These are phyloP conservation scores for Erythrophleum ivorense DNA, from an alignment of 331 rosid genomes.

Conservation along the genomic window DNA sequence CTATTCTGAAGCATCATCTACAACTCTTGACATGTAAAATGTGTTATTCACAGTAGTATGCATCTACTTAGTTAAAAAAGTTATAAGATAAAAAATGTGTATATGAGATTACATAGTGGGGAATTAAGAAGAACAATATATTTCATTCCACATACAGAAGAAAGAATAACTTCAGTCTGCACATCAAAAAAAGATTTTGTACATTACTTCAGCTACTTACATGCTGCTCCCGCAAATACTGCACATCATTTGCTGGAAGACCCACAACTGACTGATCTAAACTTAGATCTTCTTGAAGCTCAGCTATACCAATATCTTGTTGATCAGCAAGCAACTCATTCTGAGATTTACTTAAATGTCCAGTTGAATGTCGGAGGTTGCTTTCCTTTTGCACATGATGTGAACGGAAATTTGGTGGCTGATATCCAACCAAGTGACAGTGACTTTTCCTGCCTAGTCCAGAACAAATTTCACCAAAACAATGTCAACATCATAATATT, in stretches of 20 bases:
- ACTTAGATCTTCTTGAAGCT: constrained; percentile 32
- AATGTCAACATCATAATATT: constrained; percentile 35
- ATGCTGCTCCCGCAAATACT: constrained; percentile 18
- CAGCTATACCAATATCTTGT: constrained; percentile 29
- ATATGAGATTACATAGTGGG: neutral
- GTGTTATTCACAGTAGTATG: constrained; percentile 10
- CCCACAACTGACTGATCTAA: constrained; percentile 34
- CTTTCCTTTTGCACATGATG: constrained; percentile 46
- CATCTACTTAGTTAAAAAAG: constrained; percentile 22
- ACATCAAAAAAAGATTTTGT: constrained; percentile 35
- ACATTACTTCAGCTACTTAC: constrained; percentile 47
- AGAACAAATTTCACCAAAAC: constrained; percentile 45
- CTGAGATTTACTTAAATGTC: constrained; percentile 39
- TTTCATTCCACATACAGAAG: constrained; percentile 39
- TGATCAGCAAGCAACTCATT: constrained; percentile 47
- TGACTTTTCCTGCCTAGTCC: constrained; percentile 72
- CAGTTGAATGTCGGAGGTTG: constrained; percentile 38
- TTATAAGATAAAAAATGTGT: neutral
- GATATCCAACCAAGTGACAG: constrained; percentile 82
- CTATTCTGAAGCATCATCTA: constrained; percentile 29
- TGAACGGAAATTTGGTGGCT: constrained; percentile 46
- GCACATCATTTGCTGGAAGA: constrained; percentile 38
- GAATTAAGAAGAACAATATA: constrained; percentile 11
- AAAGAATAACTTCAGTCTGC: constrained; percentile 30
- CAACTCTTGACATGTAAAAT: constrained; percentile 20